Conservation (phyloP, 2,329 filamentous ascomycete species). For the Neonectria sp. region DNA sequence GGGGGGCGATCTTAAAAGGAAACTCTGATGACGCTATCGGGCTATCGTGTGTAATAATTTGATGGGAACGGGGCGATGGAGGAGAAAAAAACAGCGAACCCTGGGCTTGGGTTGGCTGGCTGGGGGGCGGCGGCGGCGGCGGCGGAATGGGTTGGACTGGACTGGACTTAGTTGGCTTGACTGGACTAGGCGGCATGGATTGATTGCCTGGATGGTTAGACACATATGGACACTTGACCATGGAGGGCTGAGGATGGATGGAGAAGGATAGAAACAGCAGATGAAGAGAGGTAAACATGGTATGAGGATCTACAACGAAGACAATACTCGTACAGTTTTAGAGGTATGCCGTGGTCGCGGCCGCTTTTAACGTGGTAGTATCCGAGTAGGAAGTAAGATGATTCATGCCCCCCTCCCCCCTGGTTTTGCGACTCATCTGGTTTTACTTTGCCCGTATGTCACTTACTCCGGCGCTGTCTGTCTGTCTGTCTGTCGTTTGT, state of each 20-base stretch:
- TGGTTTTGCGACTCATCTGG: constrained; percentile 25
- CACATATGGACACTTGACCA: not conserved
- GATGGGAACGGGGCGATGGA: constrained; percentile 12
- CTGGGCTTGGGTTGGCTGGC: constrained; percentile 13
- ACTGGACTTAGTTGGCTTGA: not conserved
- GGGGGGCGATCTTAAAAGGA: constrained; percentile 4
- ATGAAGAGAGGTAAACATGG: constrained; percentile 5
- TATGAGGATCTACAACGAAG: not conserved
- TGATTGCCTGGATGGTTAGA: not conserved
- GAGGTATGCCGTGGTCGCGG: constrained; percentile 1
- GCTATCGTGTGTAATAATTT: constrained; percentile 21
- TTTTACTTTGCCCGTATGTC: constrained; percentile 25
- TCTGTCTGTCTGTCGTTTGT: not conserved
- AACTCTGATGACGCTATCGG: constrained; percentile 21
- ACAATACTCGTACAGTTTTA: not conserved
- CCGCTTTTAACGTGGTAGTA: not conserved
- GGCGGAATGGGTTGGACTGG: constrained; percentile 12
- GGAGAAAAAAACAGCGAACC: not conserved
- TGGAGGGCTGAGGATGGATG: not conserved
- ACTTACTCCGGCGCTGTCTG: constrained; percentile 6
- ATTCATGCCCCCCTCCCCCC: not conserved
- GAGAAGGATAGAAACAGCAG: constrained; percentile 10
- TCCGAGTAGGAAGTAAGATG: not conserved
- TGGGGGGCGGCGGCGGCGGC: not conserved
- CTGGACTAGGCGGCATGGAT: not conserved